These are phyloP conservation scores for Glycyrrhiza uralensis DNA, from an alignment of 306 rosid species.

Conservation along the genomic window DNA sequence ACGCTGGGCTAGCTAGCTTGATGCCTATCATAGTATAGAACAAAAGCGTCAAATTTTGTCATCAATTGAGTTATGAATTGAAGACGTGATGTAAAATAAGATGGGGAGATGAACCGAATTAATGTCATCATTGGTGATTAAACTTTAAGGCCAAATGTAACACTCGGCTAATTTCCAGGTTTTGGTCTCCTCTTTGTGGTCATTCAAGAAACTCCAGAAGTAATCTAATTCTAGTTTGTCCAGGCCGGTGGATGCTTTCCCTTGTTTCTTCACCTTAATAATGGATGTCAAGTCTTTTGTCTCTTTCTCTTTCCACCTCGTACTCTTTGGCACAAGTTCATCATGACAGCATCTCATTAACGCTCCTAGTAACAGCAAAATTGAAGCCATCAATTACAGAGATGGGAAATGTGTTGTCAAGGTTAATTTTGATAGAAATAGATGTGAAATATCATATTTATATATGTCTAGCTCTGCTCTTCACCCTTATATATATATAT, in stretches of 20 bases:
- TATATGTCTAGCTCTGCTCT: not conserved
- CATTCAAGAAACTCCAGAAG: conserved; percentile 1
- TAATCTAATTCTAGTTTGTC: conserved; percentile 28
- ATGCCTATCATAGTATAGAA: not conserved
- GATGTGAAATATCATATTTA: not conserved
- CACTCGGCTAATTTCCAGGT: conserved; percentile 34
- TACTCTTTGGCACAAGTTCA: not conserved
- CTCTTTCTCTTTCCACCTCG: not conserved
- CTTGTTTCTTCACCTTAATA: not conserved
- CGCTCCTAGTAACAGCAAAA: conserved; percentile 42
- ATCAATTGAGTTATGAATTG: not conserved
- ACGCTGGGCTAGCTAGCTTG: not conserved
- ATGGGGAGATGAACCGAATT: not conserved
- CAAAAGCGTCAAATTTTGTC: not conserved
- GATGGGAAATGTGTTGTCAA: conserved; percentile 1
- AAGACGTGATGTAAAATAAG: not conserved
- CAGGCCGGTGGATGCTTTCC: conserved; percentile 1
- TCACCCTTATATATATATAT: not conserved
- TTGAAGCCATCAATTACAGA: conserved; percentile 46
- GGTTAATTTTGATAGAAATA: not conserved
- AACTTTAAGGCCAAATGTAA: conserved; percentile 28
- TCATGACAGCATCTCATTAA: conserved; percentile 21
- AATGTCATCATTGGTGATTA: not conserved
- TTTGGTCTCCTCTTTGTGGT: conserved; percentile 17
- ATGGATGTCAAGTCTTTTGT: not conserved